These are phyloP conservation scores for Ophiostoma himal-ulmi DNA, from an alignment of 2,329 filamentous ascomycete species.

Conservation along the genomic window DNA sequence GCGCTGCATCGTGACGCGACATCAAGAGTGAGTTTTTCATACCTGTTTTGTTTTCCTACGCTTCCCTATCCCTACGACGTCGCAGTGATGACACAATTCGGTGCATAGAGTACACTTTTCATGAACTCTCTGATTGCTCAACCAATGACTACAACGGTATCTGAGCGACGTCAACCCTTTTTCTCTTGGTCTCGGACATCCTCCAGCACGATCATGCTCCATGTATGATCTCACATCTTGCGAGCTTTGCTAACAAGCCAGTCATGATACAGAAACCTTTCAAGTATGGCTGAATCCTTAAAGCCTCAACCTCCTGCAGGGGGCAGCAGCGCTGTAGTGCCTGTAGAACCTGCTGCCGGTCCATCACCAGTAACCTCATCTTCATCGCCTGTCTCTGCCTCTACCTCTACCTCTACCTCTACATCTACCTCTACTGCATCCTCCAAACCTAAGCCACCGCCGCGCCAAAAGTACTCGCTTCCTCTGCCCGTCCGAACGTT, in stretches of 20 bases:
- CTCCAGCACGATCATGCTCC: background rate
- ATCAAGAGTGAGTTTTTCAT: slow-evolving; percentile 10
- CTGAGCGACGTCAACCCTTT: slow-evolving; percentile 55
- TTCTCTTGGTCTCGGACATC: background rate
- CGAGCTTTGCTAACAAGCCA: slow-evolving; percentile 11
- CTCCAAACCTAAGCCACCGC: background rate
- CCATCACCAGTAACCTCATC: background rate
- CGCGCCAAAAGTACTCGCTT: slow-evolving; percentile 59
- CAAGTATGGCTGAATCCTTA: slow-evolving; percentile 33
- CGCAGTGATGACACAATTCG: slow-evolving; percentile 57
- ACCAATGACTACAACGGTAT: slow-evolving; percentile 89
- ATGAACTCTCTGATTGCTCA: slow-evolving; percentile 57
- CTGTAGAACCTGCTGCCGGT: slow-evolving; percentile 24
- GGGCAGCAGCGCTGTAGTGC: slow-evolving; percentile 6
- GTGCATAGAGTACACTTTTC: slow-evolving; percentile 57
- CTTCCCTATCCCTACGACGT: slow-evolving; percentile 22
- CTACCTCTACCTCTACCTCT: background rate
- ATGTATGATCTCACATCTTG: background rate
- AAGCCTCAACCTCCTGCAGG: slow-evolving; percentile 17
- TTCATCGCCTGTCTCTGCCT: background rate
- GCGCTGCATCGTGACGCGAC: slow-evolving; percentile 15
- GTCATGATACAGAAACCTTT: slow-evolving; percentile 25
- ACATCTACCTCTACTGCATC: background rate
- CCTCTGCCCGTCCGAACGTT: slow-evolving; percentile 76
- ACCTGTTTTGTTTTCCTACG: background rate